Evolutionary conservation across 176 grass and related monocot genomes (phyloP).

Genomic region (Rhynchospora pubera): DNA sequence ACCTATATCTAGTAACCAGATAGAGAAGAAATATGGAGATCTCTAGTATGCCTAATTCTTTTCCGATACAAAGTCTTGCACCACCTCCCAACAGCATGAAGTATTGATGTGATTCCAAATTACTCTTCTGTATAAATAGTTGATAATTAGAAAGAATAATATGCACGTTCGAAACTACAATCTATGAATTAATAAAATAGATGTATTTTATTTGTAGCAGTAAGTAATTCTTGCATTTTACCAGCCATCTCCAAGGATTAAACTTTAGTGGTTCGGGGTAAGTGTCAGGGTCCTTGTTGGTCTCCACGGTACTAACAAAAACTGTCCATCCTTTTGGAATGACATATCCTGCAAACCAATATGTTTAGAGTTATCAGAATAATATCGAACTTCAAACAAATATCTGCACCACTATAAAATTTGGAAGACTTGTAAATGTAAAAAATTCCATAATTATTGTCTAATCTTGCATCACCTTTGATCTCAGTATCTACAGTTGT

Average conservation of each 20-base stretch:
- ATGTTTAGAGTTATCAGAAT: not conserved
- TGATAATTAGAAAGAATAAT: no score
- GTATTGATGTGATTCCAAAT: not conserved
- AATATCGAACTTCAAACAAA: not conserved
- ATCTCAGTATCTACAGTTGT: constrained; percentile 67
- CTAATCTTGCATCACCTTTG: constrained; percentile 37
- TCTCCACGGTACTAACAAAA: constrained; percentile 75
- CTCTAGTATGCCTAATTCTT: constrained; percentile 10
- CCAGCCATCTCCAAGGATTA: constrained; percentile 92
- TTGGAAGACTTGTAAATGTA: no score
- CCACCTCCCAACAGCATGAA: not conserved
- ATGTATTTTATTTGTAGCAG: not conserved
- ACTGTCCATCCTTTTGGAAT: constrained; percentile 84
- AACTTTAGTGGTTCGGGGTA: constrained; percentile 67
- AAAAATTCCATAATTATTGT: no score
- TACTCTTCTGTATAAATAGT: not conserved
- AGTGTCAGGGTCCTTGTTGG: constrained; percentile 61
- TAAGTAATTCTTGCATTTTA: constrained; percentile 24
- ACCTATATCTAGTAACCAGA: constrained; percentile 21
- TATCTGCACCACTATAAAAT: no score
- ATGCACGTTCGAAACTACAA: not conserved
- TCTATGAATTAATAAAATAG: not conserved
- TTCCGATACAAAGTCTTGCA: constrained; percentile 10
- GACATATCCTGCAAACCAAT: constrained; percentile 48
- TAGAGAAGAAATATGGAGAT: not conserved